Conservation (phyloP, 139 green algal species). For the Tetraselmis striata region DNA sequence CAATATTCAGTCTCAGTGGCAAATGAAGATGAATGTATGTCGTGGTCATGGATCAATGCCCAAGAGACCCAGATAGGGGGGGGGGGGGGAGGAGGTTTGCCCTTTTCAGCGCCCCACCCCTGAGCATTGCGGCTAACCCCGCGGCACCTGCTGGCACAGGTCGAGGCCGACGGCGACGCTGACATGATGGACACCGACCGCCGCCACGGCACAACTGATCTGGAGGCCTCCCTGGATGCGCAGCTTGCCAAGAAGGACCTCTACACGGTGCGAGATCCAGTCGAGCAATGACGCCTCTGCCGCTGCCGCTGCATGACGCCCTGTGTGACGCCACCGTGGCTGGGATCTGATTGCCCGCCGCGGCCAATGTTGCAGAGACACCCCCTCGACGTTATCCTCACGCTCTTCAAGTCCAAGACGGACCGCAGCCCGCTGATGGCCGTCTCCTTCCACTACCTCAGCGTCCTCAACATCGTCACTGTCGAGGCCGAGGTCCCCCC, state of each 20-base stretch:
- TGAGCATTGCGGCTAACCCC: too few species aligned
- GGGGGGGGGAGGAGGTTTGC: too few species aligned
- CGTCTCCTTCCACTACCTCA: background rate
- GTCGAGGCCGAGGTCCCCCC: background rate
- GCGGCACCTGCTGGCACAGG: too few species aligned
- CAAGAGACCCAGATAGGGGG: too few species aligned
- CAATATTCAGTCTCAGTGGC: too few species aligned
- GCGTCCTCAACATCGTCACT: background rate
- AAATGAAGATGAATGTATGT: too few species aligned
- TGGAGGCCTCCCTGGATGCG: background rate
- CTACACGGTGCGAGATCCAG: background rate
- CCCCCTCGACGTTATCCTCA: background rate
- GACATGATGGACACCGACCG: background rate
- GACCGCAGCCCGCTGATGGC: background rate
- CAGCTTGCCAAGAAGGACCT: background rate
- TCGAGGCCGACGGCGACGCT: background rate
- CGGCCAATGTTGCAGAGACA: background rate
- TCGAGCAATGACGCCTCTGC: too few species aligned
- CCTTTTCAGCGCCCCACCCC: too few species aligned
- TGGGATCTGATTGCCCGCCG: too few species aligned
- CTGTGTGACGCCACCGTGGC: too few species aligned
- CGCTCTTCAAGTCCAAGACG: background rate
- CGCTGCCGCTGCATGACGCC: too few species aligned
- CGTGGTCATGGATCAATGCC: too few species aligned
- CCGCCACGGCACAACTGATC: background rate